These are phyloP conservation scores for Cryptococcus sp. DNA, from an alignment of 1,284 basidiomycete species.

Conservation along the genomic window DNA sequence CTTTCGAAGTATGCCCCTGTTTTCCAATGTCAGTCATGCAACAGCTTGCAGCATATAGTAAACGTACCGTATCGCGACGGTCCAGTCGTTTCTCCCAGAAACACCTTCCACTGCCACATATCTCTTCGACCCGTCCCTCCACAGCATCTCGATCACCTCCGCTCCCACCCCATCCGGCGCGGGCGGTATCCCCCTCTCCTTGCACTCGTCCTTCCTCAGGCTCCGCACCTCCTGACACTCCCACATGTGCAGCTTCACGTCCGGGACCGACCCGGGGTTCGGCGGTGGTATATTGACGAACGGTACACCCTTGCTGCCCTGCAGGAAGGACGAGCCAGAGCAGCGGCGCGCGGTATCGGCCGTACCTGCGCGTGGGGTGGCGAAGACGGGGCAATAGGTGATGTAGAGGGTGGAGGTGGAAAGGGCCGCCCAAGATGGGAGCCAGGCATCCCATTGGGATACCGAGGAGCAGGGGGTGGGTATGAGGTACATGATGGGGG, in stretches of 20 bases:
- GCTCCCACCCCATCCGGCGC: constrained; percentile 38
- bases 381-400: constrained; percentile 35
- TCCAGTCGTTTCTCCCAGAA: constrained; percentile 39
- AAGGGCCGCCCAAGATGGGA: constrained; percentile 37
- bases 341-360: constrained; percentile 7
- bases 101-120: constrained; percentile 46
- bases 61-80: constrained; percentile 44
- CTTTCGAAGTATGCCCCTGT: not conserved
- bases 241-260: constrained; percentile 35
- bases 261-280: constrained; percentile 12
- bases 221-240: constrained; percentile 41
- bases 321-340: constrained; percentile 20
- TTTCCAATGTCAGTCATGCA: not conserved
- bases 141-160: constrained; percentile 43
- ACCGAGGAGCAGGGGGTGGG: constrained; percentile 35
- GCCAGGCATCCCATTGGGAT: constrained; percentile 41
- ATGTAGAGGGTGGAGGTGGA: constrained; percentile 22
- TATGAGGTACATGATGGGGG: constrained; percentile 35
- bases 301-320: constrained; percentile 22
- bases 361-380: constrained; percentile 20
- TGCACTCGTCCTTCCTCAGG: constrained; percentile 40
- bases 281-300: constrained; percentile 31
- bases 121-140: constrained; percentile 35
- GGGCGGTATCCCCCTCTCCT: constrained; percentile 32
- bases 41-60: not conserved